Evolutionary conservation across 139 green algal genomes (phyloP).

Genomic region (Mesotaenium endlicherianum): DNA sequence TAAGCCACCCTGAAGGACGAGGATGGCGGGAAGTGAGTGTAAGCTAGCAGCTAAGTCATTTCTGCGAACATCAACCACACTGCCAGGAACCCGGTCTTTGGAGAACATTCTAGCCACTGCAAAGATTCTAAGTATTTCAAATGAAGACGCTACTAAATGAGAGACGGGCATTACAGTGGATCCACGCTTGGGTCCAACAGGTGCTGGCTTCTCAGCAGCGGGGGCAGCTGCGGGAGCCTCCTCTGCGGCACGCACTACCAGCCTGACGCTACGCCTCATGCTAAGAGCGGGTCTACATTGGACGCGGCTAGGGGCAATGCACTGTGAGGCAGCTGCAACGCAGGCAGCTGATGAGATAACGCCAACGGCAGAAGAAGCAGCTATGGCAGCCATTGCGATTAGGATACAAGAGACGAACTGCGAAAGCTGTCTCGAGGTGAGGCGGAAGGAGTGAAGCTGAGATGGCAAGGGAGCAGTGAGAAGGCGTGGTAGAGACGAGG

Average conservation of each 20-base stretch:
- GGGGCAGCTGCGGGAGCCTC: conserved; percentile 11
- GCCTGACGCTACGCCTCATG: not conserved
- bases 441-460: no score
- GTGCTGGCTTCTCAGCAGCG: not conserved
- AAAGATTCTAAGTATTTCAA: not conserved
- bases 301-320: not conserved
- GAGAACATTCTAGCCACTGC: not conserved
- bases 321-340: not conserved
- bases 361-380: not conserved
- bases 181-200: conserved; percentile 37
- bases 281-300: not conserved
- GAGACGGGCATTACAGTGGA: not conserved
- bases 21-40: not conserved
- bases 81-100: not conserved
- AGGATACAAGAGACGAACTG: no score
- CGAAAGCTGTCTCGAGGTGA: no score
- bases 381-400: conserved; percentile 24
- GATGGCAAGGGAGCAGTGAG: no score
- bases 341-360: not conserved
- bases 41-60: not conserved
- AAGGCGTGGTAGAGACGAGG: no score
- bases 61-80: not conserved
- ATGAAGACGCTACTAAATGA: not conserved
- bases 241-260: conserved; percentile 32
- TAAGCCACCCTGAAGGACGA: not conserved